Conservation (phyloP, 257 asterid species). For the Solanum stenotomum region DNA sequence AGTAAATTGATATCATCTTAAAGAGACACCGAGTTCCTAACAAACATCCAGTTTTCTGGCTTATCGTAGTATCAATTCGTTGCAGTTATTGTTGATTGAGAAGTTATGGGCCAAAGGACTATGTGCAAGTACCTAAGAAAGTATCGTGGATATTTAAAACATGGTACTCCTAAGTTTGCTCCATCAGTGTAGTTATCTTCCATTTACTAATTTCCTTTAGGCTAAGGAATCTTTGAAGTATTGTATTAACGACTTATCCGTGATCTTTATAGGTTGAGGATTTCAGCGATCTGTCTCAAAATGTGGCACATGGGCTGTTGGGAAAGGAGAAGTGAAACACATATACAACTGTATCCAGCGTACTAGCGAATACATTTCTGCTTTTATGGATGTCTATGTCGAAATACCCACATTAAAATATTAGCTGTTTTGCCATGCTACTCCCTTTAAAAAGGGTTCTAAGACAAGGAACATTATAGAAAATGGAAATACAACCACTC, state of each 20-base stretch:
- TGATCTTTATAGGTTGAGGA: conserved; percentile 65
- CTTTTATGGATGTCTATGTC: conserved; percentile 53
- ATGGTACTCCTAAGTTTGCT: conserved; percentile 69
- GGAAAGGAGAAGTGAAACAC: conserved; percentile 45
- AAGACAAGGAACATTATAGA: neutral
- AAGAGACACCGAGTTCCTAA: neutral
- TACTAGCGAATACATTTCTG: conserved; percentile 27
- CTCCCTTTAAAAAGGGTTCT: conserved; percentile 5
- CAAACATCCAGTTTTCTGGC: neutral
- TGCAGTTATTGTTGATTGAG: conserved; percentile 81
- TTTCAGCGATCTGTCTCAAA: conserved; percentile 70
- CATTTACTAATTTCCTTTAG: neutral
- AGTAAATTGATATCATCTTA: neutral
- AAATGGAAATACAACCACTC: no score
- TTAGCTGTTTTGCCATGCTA: conserved; percentile 44
- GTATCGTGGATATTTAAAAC: conserved; percentile 73
- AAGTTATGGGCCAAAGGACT: conserved; percentile 81
- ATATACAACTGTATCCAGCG: conserved; percentile 54
- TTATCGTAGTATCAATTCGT: neutral
- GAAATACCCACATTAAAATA: conserved; percentile 33
- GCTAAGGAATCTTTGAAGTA: neutral
- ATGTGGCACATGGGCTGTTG: conserved; percentile 77
- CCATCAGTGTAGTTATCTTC: conserved; percentile 46
- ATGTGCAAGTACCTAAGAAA: conserved; percentile 52
- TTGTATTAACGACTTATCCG: neutral